Evolutionary conservation across 1,284 basidiomycete genomes (phyloP), one percentile per base, ranked within the genome.

Genomic region (Mycena sp.): DNA sequence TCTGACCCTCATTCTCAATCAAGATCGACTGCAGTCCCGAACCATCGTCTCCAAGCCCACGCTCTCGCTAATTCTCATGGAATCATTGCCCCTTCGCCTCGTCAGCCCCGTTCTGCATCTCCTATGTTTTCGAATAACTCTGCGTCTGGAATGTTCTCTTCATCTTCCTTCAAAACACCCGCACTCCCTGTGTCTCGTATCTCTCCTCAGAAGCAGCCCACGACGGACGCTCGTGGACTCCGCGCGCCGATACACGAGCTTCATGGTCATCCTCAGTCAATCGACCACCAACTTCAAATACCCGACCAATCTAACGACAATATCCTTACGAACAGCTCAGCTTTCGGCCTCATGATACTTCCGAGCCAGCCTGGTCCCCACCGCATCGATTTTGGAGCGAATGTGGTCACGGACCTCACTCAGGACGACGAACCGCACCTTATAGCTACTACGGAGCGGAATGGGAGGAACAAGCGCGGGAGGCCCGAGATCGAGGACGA

Each of bases 21-120:
- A 41, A 46, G 56, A 23, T 37, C 50, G 17, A 30, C 9, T 29
- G 6, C 21, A 21, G 32, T 17, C 16, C 52, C 53, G 4, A 64
- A 64, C n/a, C 63, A 61, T 45, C 53, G 63, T n/a, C 49, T 65
- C 6, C 63, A 61, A 41, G 41, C 58, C n/a, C 63, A 57, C 37
- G 30, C 48, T n/a, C 28, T 35, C 12, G 38, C 56, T 3, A 54
- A 48, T 37, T 44, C 61, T 19, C 44, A 63, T 29, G 17, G 41
- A 16, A 61, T 65, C 30, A 49, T 55, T 23, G 53, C 58, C 28
- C 63, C 63, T 28, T 52, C 58, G n/a, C 63, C 63, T 37, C 53
- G 55, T 16, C 58, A 52, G 44, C 35, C 51, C 19, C 62, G 62
- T 10, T 50, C 57, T 28, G 26, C 51, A 3, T 38, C 62, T 16